phyloP scores from a whole-genome alignment of 306 rosid genomes.

The Albizia julibrissin region DNA sequence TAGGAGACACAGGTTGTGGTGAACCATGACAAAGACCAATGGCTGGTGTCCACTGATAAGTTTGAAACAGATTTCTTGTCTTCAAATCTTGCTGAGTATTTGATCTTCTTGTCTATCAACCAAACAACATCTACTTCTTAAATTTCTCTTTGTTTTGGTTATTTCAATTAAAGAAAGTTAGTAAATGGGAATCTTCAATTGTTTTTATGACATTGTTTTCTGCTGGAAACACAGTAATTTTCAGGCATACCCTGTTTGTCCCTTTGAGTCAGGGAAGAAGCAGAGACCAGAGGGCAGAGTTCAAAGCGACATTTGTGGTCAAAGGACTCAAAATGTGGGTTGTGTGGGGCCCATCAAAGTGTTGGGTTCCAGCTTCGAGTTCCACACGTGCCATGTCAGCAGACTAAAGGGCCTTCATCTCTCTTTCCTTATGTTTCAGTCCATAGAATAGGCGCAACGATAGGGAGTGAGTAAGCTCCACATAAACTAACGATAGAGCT shows the following conservation, averaged over 20 bases:
- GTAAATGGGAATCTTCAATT: not conserved
- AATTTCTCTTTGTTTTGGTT: not conserved
- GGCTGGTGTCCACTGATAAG: conserved; percentile 36
- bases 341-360: conserved; percentile 55
- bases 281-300: not conserved
- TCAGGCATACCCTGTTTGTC: conserved; percentile 11
- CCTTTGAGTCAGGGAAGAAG: not conserved
- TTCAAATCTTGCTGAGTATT: conserved; percentile 22
- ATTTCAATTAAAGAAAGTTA: not conserved
- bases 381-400: conserved; percentile 69
- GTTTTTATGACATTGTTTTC: not conserved
- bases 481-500: not conserved
- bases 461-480: not conserved
- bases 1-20: conserved; percentile 36
- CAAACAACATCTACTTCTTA: conserved; percentile 45
- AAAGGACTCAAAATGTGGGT: conserved; percentile 30
- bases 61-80: conserved; percentile 34
- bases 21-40: conserved; percentile 31
- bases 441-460: not conserved
- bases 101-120: conserved; percentile 59
- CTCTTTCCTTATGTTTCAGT: not conserved
- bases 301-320: conserved; percentile 38
- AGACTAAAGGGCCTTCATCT: not conserved
- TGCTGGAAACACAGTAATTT: not conserved
- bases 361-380: conserved; percentile 53